Evolutionary conservation across 2,329 filamentous ascomycete genomes (phyloP), one percentile per base, ranked within the genome.

Genomic region (Cladosporium velox): DNA sequence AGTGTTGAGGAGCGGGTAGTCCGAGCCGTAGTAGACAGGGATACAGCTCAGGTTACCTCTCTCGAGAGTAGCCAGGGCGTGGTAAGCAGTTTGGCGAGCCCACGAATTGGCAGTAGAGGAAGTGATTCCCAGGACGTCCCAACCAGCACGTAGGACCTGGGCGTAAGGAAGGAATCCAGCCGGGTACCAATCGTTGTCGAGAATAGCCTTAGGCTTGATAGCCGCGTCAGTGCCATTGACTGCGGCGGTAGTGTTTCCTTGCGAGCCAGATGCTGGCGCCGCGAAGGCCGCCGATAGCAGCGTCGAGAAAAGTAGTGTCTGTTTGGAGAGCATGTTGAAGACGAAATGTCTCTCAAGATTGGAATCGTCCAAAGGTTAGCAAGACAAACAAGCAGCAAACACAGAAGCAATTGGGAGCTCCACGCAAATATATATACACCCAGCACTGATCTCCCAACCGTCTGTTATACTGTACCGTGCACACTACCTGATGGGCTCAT

Each of bases 1-100:
- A 0, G 80, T 84, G 68, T 82, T 82, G 49, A 84, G 72, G 12
- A 85, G 73, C 0, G 82, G 83, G 67, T 80, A 83, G 68, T 82
- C 75, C 60, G 81, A 71, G 12, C 83, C 83, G 32, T 80, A 76
- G 67, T 81, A 77, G 2, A 84, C 82, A 0, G 82, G 82, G 44
- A 85, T 82, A 68, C 82, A 84, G 55, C 74, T 76, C 1, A 84
- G 70, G 60, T 80, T 79, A 15, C 82, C 82, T 14, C 79, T 71
- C 70, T 84, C 81, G 0, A 85, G 76, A 2, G 78, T 80, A 2
- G 81, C 80, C 1, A 85, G 74, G 2, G 78, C 82, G 65, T 85
- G 82, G 1, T 81, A 72, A 28, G 80, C 80, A 12, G 72, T 74
- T 68, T 84, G 81, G 10, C 77, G 74, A 38, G 81, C 78, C 82